Percentiles rank a stretch among this genome's conserved stretches.
Conservation (phyloP, 306 rosid genomes). For the Elaeagnus macrophylla region DNA sequence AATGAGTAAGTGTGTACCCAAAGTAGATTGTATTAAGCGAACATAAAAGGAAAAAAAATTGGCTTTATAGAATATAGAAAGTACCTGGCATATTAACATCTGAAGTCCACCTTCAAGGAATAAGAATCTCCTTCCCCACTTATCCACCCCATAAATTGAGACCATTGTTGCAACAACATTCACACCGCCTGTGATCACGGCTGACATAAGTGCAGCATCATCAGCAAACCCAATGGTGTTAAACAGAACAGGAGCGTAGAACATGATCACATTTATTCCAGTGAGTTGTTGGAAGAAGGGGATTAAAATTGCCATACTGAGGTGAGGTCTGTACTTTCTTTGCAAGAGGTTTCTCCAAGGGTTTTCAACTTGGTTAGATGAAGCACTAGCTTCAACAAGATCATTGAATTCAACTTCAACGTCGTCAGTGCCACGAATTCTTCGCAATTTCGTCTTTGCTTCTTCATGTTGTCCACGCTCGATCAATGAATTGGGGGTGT, state of each 20-base stretch:
- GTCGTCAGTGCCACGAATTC: slow-evolving; percentile 46
- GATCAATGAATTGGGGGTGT: slow-evolving; percentile 86
- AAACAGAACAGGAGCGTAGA: slow-evolving; percentile 77
- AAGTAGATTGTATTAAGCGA: no score
- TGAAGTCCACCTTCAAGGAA: slow-evolving; percentile 80
- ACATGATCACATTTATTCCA: slow-evolving; percentile 87
- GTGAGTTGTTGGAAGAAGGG: slow-evolving; percentile 89
- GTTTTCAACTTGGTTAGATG: slow-evolving; percentile 44
- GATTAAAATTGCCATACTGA: slow-evolving; percentile 50
- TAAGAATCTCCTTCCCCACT: slow-evolving; percentile 80
- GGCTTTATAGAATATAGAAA: background rate
- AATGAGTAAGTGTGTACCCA: no score
- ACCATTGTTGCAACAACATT: slow-evolving; percentile 59
- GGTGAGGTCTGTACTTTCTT: slow-evolving; percentile 76
- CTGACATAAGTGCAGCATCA: slow-evolving; percentile 74
- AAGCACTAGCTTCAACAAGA: slow-evolving; percentile 61
- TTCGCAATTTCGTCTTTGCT: slow-evolving; percentile 41
- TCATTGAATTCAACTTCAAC: slow-evolving; percentile 71
- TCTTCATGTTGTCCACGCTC: slow-evolving; percentile 56
- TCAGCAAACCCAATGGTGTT: slow-evolving; percentile 59
- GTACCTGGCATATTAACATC: slow-evolving; percentile 84
- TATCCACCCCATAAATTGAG: slow-evolving; percentile 80
- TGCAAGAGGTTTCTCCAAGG: slow-evolving; percentile 65
- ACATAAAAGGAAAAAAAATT: background rate
- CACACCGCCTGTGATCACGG: slow-evolving; percentile 78